Conservation (phyloP, 768 basidiomycete genomes). For the Suillus subluteus region DNA sequence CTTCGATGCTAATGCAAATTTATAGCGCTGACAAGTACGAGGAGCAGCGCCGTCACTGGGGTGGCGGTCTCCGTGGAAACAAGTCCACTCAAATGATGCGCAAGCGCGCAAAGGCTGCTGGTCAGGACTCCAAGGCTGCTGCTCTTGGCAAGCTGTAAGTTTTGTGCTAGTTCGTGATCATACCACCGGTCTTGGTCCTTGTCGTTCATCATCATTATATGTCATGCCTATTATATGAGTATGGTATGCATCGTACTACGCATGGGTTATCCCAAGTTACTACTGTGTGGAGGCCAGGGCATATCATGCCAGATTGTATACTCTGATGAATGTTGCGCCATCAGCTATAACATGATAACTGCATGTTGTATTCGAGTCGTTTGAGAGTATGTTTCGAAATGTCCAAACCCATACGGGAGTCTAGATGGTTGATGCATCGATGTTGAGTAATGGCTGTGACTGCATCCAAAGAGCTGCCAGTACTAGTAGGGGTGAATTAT, state of each 20-base stretch:
- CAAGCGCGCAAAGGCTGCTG: slow-evolving; percentile 92
- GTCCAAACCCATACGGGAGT: not conserved
- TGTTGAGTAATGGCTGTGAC: not conserved
- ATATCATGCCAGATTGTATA: not conserved
- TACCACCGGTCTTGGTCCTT: not conserved
- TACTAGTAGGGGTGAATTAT: too few relatives aligned
- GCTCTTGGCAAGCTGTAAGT: slow-evolving; percentile 66
- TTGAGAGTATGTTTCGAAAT: not conserved
- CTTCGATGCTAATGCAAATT: slow-evolving; percentile 10
- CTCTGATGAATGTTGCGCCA: not conserved
- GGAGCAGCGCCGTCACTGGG: slow-evolving; percentile 90
- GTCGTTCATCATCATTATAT: not conserved
- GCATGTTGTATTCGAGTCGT: not conserved
- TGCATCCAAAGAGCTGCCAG: not conserved
- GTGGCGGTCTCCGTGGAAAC: slow-evolving; percentile 94
- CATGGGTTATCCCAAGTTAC: slow-evolving; percentile 1
- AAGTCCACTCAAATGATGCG: slow-evolving; percentile 93
- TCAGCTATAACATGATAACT: not conserved
- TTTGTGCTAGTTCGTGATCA: not conserved
- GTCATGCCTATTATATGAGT: slow-evolving; percentile 9
- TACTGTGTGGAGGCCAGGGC: not conserved
- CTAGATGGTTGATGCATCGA: too few relatives aligned
- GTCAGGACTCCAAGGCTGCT: slow-evolving; percentile 61
- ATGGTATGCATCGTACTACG: slow-evolving; percentile 5
- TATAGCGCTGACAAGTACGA: slow-evolving; percentile 89